Conservation (phyloP, 768 basidiomycete species). For the Chlorophyllum brunneum region DNA sequence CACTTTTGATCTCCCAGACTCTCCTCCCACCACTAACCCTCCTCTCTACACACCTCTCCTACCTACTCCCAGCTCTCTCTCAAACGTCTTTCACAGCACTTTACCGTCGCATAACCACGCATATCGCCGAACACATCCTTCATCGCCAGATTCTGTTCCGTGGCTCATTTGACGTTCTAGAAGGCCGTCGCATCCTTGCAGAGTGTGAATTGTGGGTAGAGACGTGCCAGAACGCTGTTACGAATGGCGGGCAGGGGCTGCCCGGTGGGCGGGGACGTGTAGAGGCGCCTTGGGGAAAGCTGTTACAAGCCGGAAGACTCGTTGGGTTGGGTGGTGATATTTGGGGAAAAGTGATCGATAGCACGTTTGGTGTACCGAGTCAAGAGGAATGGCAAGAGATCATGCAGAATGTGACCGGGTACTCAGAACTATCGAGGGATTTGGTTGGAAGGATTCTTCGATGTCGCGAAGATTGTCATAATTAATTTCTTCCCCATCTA, state of each 20-base stretch:
- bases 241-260: constrained; percentile 21
- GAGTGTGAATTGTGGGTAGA: constrained; percentile 86
- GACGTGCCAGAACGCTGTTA: constrained; percentile 62
- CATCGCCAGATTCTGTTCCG: constrained; percentile 82
- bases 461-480: constrained; percentile 30
- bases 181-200: constrained; percentile 58
- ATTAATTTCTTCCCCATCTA: constrained; percentile 9
- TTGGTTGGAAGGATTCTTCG: constrained; percentile 58
- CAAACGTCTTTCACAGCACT: constrained; percentile 50
- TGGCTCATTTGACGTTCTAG: constrained; percentile 56
- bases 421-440: constrained; percentile 58
- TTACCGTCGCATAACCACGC: constrained; percentile 72
- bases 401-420: constrained; percentile 48
- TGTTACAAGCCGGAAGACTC: constrained; percentile 68
- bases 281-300: constrained; percentile 72
- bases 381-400: constrained; percentile 55
- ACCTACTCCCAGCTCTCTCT: constrained; percentile 64
- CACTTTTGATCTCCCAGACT: constrained; percentile 50
- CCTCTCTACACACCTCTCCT: constrained; percentile 74
- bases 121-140: constrained; percentile 72
- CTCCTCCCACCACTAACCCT: constrained; percentile 75
- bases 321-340: constrained; percentile 54
- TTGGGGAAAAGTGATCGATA: constrained; percentile 43
- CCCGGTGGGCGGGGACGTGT: constrained; percentile 48
- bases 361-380: constrained; percentile 42